These are phyloP conservation scores for Phaeotremella fagi DNA, from an alignment of 768 basidiomycete genomes.

Conservation along the genomic window DNA sequence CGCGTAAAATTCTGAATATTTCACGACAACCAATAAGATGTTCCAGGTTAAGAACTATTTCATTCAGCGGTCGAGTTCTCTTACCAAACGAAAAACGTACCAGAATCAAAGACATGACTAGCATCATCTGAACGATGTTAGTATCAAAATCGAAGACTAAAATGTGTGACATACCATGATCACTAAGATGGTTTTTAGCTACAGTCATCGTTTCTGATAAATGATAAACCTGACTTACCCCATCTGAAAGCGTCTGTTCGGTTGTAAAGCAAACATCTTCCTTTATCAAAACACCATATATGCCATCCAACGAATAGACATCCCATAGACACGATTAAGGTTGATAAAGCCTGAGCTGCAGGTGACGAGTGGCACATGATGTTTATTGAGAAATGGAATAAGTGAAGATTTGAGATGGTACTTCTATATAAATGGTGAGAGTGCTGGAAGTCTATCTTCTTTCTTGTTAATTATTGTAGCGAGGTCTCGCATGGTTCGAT, in stretches of 20 bases:
- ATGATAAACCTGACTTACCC: constrained; percentile 11
- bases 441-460: no score
- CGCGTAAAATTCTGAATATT: constrained; percentile 37
- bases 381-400: no score
- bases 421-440: no score
- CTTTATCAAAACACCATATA: constrained; percentile 25
- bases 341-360: constrained; percentile 20
- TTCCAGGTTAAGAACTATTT: constrained; percentile 23
- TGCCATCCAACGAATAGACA: constrained; percentile 29
- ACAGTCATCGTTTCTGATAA: background rate
- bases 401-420: no score
- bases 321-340: constrained; percentile 26
- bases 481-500: no score
- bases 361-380: constrained; percentile 30
- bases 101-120: constrained; percentile 2
- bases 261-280: constrained; percentile 18
- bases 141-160: background rate
- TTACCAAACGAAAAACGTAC: background rate
- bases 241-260: constrained; percentile 25
- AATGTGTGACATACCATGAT: constrained; percentile 7
- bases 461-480: no score
- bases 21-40: constrained; percentile 20
- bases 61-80: background rate
- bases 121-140: constrained; percentile 7
- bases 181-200: background rate